Conservation (phyloP, 225 moss, liverwort and hornwort species). For the Takakia lepidozioides region DNA sequence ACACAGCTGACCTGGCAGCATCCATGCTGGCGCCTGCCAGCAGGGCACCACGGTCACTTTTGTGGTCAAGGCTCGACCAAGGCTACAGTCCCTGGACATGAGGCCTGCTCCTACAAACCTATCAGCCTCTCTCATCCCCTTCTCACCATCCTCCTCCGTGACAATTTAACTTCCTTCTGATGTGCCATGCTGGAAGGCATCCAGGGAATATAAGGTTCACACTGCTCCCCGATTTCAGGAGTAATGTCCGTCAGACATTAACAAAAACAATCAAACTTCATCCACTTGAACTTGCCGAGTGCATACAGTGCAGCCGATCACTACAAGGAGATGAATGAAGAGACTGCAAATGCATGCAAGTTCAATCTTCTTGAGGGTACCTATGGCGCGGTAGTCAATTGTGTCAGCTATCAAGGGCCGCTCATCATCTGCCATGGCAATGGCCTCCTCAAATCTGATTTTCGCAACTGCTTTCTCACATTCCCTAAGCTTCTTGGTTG, state of each 20-base stretch:
- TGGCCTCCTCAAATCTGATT: conserved; percentile 88
- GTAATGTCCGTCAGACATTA: too few species aligned
- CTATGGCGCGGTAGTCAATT: conserved; percentile 67
- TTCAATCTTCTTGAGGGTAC: too few species aligned
- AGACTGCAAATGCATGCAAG: too few species aligned
- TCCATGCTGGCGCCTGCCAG: conserved; percentile 13
- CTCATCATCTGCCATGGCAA: conserved; percentile 50
- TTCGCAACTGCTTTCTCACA: conserved; percentile 89
- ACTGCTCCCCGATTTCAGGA: too few species aligned
- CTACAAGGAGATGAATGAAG: background rate
- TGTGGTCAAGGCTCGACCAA: too few species aligned
- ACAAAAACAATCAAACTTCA: too few species aligned
- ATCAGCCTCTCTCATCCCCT: background rate
- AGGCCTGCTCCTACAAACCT: background rate
- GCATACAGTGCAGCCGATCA: background rate
- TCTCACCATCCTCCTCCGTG: too few species aligned
- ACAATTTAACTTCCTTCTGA: too few species aligned
- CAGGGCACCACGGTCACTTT: conserved; percentile 12
- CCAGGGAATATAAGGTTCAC: too few species aligned
- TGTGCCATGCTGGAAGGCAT: too few species aligned
- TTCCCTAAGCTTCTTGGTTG: conserved; percentile 78
- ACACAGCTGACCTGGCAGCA: conserved; percentile 11
- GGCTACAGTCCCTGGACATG: too few species aligned
- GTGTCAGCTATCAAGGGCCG: conserved; percentile 57
- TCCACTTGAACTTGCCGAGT: background rate